phyloP scores from a whole-genome alignment of 2,329 filamentous ascomycete species.

The Cytospora mali region DNA sequence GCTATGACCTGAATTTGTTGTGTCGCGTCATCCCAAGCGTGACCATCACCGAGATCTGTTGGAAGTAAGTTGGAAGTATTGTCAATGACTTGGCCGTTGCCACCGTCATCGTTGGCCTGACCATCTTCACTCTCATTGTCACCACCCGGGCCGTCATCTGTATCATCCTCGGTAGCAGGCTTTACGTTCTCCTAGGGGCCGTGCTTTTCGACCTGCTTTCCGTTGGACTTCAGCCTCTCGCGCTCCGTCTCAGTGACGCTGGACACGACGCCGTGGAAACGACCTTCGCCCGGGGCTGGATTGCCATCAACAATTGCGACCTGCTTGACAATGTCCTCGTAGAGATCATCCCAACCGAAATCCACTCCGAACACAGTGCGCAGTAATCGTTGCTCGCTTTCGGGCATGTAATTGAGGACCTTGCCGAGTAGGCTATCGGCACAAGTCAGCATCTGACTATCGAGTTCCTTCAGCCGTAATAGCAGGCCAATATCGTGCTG shows the following conservation, averaged over 20 bases:
- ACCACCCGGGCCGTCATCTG: conserved; percentile 7
- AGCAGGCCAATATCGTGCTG: conserved; percentile 23
- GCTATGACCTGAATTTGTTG: background rate
- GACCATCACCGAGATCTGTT: background rate
- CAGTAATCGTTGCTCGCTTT: conserved; percentile 37
- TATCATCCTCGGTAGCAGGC: background rate
- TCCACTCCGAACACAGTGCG: conserved; percentile 39
- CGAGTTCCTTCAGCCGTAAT: conserved; percentile 25
- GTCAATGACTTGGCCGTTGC: background rate
- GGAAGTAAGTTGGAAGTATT: too few relatives aligned
- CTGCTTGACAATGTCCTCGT: conserved; percentile 36
- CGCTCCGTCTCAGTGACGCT: conserved; percentile 28
- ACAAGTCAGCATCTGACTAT: conserved; percentile 40
- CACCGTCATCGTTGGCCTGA: conserved; percentile 8
- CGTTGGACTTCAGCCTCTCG: conserved; percentile 13
- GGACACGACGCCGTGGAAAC: conserved; percentile 42
- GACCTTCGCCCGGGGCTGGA: conserved; percentile 40
- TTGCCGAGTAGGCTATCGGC: conserved; percentile 42
- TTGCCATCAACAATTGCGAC: conserved; percentile 43
- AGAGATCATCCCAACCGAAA: conserved; percentile 43
- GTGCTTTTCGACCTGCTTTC: conserved; percentile 11
- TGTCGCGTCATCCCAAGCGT: background rate
- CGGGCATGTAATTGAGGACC: conserved; percentile 37
- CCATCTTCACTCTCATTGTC: background rate
- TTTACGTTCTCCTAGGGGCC: conserved; percentile 12